Evolutionary conservation across 2,329 filamentous ascomycete genomes (phyloP).

Genomic region (Ciborinia camelliae): DNA sequence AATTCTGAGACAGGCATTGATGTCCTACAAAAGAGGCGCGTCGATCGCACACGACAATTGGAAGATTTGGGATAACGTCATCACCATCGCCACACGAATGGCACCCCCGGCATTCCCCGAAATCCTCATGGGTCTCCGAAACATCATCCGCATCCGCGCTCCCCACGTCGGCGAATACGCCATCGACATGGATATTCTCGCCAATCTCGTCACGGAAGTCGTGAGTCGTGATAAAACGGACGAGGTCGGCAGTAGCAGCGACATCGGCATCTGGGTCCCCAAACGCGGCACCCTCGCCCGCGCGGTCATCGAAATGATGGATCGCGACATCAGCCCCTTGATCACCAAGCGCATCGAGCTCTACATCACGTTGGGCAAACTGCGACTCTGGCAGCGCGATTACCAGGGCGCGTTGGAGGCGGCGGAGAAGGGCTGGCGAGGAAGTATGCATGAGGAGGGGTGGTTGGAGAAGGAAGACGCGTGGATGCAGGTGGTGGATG

Average conservation of each 20-base stretch:
- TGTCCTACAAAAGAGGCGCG: constrained; percentile 84
- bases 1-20: constrained; percentile 69
- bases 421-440: constrained; percentile 86
- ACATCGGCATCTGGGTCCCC: constrained; percentile 41
- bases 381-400: constrained; percentile 71
- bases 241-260: constrained; percentile 12
- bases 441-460: constrained; percentile 45
- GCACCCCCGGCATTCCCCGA: constrained; percentile 72
- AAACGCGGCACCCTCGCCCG: constrained; percentile 58
- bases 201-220: constrained; percentile 68
- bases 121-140: constrained; percentile 69
- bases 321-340: constrained; percentile 71
- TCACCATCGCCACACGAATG: constrained; percentile 79
- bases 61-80: constrained; percentile 95
- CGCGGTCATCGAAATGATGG: constrained; percentile 68
- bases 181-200: constrained; percentile 70
- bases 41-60: constrained; percentile 79
- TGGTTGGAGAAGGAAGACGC: constrained; percentile 45
- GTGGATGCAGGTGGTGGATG: constrained; percentile 57
- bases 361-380: constrained; percentile 69
- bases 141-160: constrained; percentile 71
- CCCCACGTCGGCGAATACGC: constrained; percentile 67
- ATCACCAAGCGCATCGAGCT: constrained; percentile 77
- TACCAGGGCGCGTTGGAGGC: constrained; percentile 73
- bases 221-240: constrained; percentile 47